Evolutionary conservation across 805 yeast genomes (phyloP), one percentile per base, ranked within the genome.

Genomic region (Pichia membranifaciens): DNA sequence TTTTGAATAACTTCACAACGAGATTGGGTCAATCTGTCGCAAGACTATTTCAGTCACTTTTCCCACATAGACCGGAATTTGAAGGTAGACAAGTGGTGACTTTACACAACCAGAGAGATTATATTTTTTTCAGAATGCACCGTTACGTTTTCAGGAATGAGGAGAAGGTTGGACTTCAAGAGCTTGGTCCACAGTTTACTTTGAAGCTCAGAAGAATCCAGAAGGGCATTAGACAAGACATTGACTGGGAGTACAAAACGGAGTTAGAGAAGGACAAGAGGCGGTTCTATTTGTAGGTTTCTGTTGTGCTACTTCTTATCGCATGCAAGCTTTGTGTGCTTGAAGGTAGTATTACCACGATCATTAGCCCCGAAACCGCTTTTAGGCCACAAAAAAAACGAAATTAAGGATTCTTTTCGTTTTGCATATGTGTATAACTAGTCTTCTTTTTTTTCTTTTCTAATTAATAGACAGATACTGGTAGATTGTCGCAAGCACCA

Each of bases 231-330:
- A 82, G 82, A 60, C 95, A 88, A 55, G 98, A 91, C 59, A 74
- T 86, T 23, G 96, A 88, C 59, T 91, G 98, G 97, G 97, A 93
- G 67, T 96, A 89, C 69, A 79, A 87, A 57, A 83, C 96, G 3
- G 95, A 87, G 54, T 90, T 93, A 98, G 98, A 93, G 66, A 84
- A 84, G 59, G 97, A 91, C 65, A 91, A 90, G 81, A 82, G 82
- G 68, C 89, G 87, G 77, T 91, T 91, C 64, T 84, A 88, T 61
- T 69, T 91, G 56, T 91, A 48, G 13, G 20, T 18, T 28, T 23
- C 5, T 15, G 45, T 52, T 43, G 52, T 53, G 22, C 39, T 33
- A 35, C 3, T 23, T 15, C 8, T 20, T 28, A 16, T 35, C 17
- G 21, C 5, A 35, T 35, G 8, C 12, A 12, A 35, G 21, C 13